These are phyloP conservation scores for Powellomyces hirtus DNA, from an alignment of 192 early-diverging fungal genomes.

Conservation along the genomic window DNA sequence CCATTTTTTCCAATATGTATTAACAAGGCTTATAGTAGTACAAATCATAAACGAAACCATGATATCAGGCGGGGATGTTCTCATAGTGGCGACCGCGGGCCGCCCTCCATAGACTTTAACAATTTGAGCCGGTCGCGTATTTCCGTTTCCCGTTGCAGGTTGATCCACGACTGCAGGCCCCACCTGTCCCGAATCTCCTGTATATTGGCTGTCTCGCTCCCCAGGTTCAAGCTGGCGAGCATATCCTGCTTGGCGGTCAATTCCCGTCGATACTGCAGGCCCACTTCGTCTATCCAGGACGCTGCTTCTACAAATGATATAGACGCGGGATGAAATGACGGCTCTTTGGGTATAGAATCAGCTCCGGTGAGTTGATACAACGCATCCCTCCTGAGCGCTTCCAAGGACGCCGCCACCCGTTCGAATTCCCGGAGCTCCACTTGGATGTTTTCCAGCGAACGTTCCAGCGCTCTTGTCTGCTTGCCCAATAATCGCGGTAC, in stretches of 20 bases:
- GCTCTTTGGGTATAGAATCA: neutral
- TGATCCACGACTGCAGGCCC: constrained; percentile 15
- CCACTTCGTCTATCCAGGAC: neutral
- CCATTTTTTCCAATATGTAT: no score
- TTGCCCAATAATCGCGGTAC: constrained; percentile 7
- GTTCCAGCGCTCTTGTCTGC: constrained; percentile 10
- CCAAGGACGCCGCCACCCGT: neutral
- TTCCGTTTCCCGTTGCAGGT: no score
- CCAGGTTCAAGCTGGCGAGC: neutral
- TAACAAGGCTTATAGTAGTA: no score
- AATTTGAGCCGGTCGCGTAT: no score
- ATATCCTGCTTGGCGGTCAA: constrained; percentile 5
- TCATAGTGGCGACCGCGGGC: no score
- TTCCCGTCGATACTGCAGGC: neutral
- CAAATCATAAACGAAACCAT: no score
- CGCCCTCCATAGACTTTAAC: no score
- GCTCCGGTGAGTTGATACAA: neutral
- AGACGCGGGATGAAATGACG: neutral
- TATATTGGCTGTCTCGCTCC: neutral
- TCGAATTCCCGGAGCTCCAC: neutral
- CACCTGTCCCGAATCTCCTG: constrained; percentile 15
- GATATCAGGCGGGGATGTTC: no score
- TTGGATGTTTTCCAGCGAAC: neutral
- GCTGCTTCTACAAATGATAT: neutral
- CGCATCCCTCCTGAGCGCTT: neutral